Conservation (phyloP, 352 stramenopile species). For the Globisporangium middletonii region DNA sequence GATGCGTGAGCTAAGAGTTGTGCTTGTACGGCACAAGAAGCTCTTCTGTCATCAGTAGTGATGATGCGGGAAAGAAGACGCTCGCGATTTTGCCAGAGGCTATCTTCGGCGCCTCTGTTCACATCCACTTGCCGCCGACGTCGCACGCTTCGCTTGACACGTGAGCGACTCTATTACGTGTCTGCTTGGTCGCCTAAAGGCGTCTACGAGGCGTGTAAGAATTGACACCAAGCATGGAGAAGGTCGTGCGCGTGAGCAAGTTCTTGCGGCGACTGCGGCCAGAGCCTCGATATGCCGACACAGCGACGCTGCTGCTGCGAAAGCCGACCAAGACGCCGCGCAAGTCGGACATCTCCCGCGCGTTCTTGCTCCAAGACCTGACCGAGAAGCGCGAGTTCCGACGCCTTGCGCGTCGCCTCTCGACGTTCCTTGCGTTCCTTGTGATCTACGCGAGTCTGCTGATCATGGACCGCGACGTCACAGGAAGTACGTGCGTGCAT, state of each 20-base stretch:
- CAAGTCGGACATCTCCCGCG: conserved; percentile 24
- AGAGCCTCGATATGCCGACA: not conserved
- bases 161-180: too few species aligned
- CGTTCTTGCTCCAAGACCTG: conserved; percentile 52
- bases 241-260: conserved; percentile 3
- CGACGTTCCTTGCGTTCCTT: conserved; percentile 54
- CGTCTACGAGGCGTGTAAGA: too few species aligned
- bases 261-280: conserved; percentile 7
- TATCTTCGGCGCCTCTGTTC: too few species aligned
- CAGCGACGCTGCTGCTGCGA: too few species aligned
- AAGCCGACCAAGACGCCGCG: not conserved
- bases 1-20: too few species aligned
- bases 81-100: too few species aligned
- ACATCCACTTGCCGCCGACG: too few species aligned
- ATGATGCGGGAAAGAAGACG: too few species aligned
- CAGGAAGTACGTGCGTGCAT: conserved; percentile 28
- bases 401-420: conserved; percentile 48
- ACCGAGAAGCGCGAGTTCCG: conserved; percentile 65
- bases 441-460: conserved; percentile 45
- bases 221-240: conserved; percentile 6
- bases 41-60: too few species aligned
- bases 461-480: conserved; percentile 58
- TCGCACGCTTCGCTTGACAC: too few species aligned
- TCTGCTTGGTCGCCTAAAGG: too few species aligned
- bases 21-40: too few species aligned